Evolutionary conservation across 23 red algal species (phyloP), one percentile per base, ranked within the genome.

Genomic region (Gracilaria caudata): DNA sequence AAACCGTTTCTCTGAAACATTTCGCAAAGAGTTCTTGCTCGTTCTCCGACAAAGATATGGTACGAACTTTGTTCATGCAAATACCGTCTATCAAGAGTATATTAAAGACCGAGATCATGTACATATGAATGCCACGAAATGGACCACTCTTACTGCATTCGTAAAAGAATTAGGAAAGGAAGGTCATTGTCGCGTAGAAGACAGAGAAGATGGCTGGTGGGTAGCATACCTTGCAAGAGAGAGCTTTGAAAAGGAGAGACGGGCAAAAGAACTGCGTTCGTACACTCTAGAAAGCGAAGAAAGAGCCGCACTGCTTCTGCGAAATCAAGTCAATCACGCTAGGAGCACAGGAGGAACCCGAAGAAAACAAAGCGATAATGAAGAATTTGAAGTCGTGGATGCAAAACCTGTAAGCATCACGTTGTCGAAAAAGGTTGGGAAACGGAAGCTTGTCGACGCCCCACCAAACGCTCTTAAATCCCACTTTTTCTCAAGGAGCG

Each of bases 51-150:
- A 77, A 26, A 70, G 94, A 37, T 92, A 85, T 51, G 94, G 94
- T 43, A 92, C 82, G 23, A 85, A 51, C 55, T 54, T 81, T 28
- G 94, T 97, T 44, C 51, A 66, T 28, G 89, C 94, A 6, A 97
- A 94, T 44, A 83, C 87, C 21, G 94, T 93, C 12, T 97, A 97
- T 64, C 88, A 97, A 32, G 94, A 97, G 30, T 92, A 89, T 60
- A 97, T 97, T 55, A 86, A 88, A 46, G 94, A 97, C 72, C 64
- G 77, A 44, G 84, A 97, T 49, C 94, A 97, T 45, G 74, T 97
- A 51, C 94, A 97, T 66, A 97, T 97, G 94, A 97, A 97, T 39
- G 76, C 88, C 29, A 97, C 94, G 19, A 79, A 84, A 43, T 97
- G 94, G 94, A 86, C 89, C 45, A 93, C 94, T 49, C 83, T 97